A percentile compares a stretch with the other conserved stretches of the same genome.
Evolutionary conservation across 2,329 filamentous ascomycete genomes (phyloP).

Genomic region (Claviceps pusilla): DNA sequence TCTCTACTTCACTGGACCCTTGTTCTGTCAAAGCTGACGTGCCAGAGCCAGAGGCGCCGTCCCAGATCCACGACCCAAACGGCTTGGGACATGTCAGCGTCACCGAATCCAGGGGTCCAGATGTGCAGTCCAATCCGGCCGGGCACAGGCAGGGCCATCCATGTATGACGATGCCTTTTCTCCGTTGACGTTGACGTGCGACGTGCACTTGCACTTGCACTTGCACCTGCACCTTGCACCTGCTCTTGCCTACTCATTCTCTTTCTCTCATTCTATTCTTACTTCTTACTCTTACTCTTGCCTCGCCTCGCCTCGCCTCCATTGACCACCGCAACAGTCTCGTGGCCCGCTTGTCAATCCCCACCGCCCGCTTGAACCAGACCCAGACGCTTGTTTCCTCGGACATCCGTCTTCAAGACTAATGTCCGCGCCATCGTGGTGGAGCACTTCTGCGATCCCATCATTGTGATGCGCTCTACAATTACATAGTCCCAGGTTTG

Average conservation of each 20-base stretch:
- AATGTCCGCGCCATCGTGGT: not conserved
- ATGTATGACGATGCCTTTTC: conserved; percentile 4
- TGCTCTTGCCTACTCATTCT: not conserved
- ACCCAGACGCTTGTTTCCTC: not conserved
- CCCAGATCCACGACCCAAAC: not conserved
- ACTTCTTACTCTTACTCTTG: not conserved
- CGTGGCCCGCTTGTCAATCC: not conserved
- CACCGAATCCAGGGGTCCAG: conserved; percentile 3
- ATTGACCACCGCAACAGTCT: not conserved
- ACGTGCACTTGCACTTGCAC: not conserved
- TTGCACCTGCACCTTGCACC: not conserved
- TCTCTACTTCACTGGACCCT: not conserved
- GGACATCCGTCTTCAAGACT: not conserved
- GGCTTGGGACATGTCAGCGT: not conserved
- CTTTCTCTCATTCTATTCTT: not conserved
- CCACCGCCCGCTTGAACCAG: not conserved
- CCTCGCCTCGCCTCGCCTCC: not conserved
- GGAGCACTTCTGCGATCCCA: not conserved
- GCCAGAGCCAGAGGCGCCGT: too few species aligned
- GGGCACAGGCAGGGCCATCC: not conserved
- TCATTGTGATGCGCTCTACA: not conserved
- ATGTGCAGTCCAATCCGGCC: not conserved
- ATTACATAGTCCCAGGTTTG: not conserved
- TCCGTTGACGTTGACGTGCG: too few species aligned
- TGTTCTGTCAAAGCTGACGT: not conserved